A percentile compares a stretch with the other conserved stretches of the same genome.
These are phyloP conservation scores for Hibiscus mutabilis DNA, from an alignment of 345 rosid species.

Conservation along the genomic window DNA sequence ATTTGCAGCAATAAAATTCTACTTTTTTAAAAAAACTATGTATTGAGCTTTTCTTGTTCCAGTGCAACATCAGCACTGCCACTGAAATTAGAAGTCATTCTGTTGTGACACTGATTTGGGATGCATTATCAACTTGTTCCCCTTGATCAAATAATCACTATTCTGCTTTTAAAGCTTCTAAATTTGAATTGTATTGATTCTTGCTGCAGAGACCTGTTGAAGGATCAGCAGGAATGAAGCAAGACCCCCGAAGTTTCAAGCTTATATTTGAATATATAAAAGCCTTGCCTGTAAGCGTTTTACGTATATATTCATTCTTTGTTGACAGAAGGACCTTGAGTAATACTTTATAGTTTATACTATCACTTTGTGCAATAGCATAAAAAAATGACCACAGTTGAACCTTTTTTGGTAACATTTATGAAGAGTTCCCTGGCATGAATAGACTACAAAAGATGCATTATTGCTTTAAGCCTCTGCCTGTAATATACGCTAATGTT, in stretches of 20 bases:
- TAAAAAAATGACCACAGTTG: background rate
- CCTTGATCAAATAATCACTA: background rate
- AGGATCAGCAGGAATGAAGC: conserved; percentile 50
- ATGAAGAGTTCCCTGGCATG: background rate
- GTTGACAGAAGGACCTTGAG: background rate
- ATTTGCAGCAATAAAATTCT: no score
- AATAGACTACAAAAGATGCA: background rate
- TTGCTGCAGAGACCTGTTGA: conserved; percentile 44
- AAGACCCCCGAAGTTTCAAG: conserved; percentile 55
- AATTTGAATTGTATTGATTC: background rate
- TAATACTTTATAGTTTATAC: background rate
- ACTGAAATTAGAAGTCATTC: no score
- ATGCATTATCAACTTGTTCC: no score
- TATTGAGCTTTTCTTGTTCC: no score
- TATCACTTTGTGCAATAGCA: background rate
- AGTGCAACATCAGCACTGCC: no score
- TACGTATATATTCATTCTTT: background rate
- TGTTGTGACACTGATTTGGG: no score
- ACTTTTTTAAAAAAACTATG: no score
- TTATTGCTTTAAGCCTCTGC: background rate
- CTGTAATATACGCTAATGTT: background rate
- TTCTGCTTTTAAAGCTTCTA: background rate
- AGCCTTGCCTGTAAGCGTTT: conserved; percentile 74
- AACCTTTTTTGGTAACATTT: background rate
- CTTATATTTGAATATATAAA: conserved; percentile 41